phyloP scores from a whole-genome alignment of 192 early-diverging fungal species.

The Funneliformis mosseae region DNA sequence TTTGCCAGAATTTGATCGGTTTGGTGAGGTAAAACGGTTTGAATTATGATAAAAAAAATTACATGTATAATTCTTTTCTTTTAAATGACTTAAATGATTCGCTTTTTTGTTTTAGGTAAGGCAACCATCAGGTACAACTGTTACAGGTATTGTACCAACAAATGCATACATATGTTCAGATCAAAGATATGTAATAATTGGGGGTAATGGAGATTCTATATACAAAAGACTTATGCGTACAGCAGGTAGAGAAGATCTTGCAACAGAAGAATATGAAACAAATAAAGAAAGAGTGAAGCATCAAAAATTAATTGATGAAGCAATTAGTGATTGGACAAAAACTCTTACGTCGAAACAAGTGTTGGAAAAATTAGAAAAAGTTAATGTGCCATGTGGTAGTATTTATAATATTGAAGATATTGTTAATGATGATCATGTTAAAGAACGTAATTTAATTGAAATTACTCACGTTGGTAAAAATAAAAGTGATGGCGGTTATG shows the following conservation, averaged over 20 bases:
- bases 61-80: neutral
- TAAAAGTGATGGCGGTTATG: conserved; percentile 44
- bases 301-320: conserved; percentile 44
- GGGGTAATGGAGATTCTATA: conserved; percentile 54
- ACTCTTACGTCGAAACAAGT: conserved; percentile 41
- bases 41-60: too few relatives aligned
- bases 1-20: conserved; percentile 54
- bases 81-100: neutral
- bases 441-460: conserved; percentile 51
- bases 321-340: conserved; percentile 48
- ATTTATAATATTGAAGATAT: conserved; percentile 55
- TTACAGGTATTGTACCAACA: conserved; percentile 56
- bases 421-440: conserved; percentile 49
- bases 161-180: conserved; percentile 50
- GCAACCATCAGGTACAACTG: conserved; percentile 54
- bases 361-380: conserved; percentile 39
- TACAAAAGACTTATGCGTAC: conserved; percentile 51
- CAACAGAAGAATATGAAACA: conserved; percentile 46
- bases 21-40: conserved; percentile 38
- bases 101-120: conserved; percentile 35
- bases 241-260: conserved; percentile 47
- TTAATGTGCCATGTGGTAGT: conserved; percentile 49
- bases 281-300: conserved; percentile 49
- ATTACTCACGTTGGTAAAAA: conserved; percentile 39
- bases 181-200: conserved; percentile 54